Percentiles rank a stretch among this genome's conserved stretches.
These are phyloP conservation scores for Taxillus chinensis DNA, from an alignment of 164 flowering plant species.

Conservation along the genomic window DNA sequence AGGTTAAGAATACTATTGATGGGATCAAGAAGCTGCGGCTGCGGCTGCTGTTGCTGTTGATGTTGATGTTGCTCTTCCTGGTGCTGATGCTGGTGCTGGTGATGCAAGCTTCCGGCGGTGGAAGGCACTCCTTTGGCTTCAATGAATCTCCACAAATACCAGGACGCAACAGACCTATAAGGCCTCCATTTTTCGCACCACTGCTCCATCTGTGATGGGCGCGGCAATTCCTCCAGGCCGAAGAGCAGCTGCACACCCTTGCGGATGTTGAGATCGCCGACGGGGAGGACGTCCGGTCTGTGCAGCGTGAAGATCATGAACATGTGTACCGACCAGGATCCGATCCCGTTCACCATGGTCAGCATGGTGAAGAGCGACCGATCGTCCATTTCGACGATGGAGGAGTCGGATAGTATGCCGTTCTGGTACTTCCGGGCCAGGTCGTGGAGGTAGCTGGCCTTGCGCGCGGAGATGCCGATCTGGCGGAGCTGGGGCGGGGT, in stretches of 20 bases:
- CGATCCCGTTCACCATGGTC: conserved; percentile 96
- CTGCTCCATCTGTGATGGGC: conserved; percentile 94
- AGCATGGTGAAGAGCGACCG: conserved; percentile 85
- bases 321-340: conserved; percentile 97
- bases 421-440: conserved; percentile 71
- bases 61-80: conserved; percentile 23
- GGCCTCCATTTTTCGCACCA: conserved; percentile 94
- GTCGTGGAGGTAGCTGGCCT: conserved; percentile 84
- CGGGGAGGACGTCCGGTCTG: conserved; percentile 89
- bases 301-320: conserved; percentile 93
- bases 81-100: conserved; percentile 26
- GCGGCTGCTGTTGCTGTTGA: conserved; percentile 24
- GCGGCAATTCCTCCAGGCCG: conserved; percentile 65
- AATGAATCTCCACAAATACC: conserved; percentile 88
- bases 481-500: conserved; percentile 70
- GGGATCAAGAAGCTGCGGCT: conserved; percentile 50
- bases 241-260: conserved; percentile 79
- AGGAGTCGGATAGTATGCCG: conserved; percentile 68
- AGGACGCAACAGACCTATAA: conserved; percentile 77
- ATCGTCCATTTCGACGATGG: conserved; percentile 83
- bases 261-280: conserved; percentile 72
- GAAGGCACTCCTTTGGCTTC: conserved; percentile 56
- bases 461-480: conserved; percentile 85
- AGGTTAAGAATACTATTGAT: conserved; percentile 52
- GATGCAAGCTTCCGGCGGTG: conserved; percentile 25